phyloP scores from a whole-genome alignment of 306 rosid genomes.

The Trifolium fragiferum region DNA sequence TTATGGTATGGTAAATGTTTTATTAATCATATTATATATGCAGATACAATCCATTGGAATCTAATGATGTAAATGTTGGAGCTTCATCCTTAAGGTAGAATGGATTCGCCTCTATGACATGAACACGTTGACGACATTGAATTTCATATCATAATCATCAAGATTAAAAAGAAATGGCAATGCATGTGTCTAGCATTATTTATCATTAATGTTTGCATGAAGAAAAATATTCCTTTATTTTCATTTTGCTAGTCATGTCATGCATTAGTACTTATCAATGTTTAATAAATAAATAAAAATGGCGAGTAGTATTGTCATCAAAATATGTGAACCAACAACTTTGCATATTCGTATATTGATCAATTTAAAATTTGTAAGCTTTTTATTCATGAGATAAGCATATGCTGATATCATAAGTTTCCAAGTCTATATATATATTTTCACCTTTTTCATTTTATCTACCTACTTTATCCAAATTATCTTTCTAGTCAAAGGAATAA shows the following conservation, averaged over 20 bases:
- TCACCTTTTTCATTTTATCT: not conserved
- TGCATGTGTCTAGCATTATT: constrained; percentile 7
- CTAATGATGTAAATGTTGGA: constrained; percentile 53
- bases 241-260: too few relatives aligned
- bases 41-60: constrained; percentile 58
- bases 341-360: constrained; percentile 28
- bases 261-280: constrained; percentile 33
- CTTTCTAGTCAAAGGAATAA: not conserved
- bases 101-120: constrained; percentile 61
- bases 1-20: too few relatives aligned
- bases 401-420: constrained; percentile 16
- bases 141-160: constrained; percentile 6
- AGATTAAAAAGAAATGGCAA: not conserved
- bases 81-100: constrained; percentile 49
- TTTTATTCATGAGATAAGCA: not conserved
- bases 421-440: not conserved
- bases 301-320: constrained; percentile 7
- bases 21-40: not conserved
- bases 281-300: constrained; percentile 35
- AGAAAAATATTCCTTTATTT: constrained; percentile 11
- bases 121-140: constrained; percentile 61
- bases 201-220: constrained; percentile 33
- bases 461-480: not conserved
- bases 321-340: constrained; percentile 28
- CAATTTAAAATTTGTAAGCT: not conserved